A percentile compares a stretch with the other conserved stretches of the same genome.
Evolutionary conservation across 305 asterid species (phyloP).

Genomic region (Nicotiana rustica): DNA sequence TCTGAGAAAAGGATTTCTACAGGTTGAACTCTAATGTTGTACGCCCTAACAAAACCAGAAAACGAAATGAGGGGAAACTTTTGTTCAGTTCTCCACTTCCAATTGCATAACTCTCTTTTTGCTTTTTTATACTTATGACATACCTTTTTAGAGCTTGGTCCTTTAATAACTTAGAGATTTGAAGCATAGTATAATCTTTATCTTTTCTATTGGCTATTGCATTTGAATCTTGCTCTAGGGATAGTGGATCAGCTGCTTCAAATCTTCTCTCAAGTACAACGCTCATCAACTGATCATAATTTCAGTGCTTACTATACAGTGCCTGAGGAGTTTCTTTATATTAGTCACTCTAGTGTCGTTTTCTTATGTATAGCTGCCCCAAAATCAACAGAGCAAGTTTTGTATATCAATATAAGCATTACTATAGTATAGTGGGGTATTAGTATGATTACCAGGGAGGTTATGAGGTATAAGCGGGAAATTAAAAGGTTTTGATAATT

Average conservation of each 20-base stretch:
- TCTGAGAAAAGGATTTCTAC: not conserved
- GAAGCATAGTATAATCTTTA: not conserved
- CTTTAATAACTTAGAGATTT: not conserved
- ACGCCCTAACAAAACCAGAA: not conserved
- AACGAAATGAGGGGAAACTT: not conserved
- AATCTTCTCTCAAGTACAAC: not conserved
- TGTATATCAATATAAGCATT: no score
- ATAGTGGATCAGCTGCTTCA: not conserved
- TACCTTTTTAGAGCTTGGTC: not conserved
- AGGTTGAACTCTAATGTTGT: not conserved
- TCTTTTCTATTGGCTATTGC: not conserved
- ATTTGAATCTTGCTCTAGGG: not conserved
- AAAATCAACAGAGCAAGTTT: no score
- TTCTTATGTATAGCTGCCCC: no score
- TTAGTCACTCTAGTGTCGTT: not conserved
- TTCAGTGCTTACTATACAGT: not conserved
- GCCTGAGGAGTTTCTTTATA: not conserved
- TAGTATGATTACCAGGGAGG: no score
- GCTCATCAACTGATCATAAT: not conserved
- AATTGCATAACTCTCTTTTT: not conserved
- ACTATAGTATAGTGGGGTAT: no score
- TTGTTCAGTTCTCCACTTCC: not conserved
- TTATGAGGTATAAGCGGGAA: not conserved
- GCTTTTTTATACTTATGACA: not conserved
- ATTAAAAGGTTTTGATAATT: not conserved